Percentiles rank a stretch among this genome's conserved stretches.
phyloP scores from a whole-genome alignment of 805 yeast genomes.

The Cyberlindnera mrakii region DNA sequence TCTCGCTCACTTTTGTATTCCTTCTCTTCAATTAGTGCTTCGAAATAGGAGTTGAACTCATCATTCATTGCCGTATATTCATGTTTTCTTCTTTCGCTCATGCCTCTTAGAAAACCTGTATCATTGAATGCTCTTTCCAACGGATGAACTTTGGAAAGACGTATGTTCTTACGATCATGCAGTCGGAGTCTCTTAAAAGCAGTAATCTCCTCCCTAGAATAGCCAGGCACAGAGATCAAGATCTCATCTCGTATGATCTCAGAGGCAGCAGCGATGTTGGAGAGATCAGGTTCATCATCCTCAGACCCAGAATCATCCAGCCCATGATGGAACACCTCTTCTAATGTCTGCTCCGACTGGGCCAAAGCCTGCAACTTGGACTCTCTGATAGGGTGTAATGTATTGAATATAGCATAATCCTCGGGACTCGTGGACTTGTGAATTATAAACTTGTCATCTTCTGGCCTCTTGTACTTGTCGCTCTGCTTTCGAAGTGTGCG shows the following conservation, averaged over 20 bases:
- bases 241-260: conserved; percentile 19
- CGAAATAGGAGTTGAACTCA: conserved; percentile 11
- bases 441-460: conserved; percentile 17
- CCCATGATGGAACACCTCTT: conserved; percentile 18
- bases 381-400: conserved; percentile 19
- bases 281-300: conserved; percentile 23
- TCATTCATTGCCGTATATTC: conserved; percentile 15
- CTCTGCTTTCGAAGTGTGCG: conserved; percentile 23
- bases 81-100: conserved; percentile 9
- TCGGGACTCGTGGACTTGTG: conserved; percentile 24
- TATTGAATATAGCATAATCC: conserved; percentile 19
- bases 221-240: conserved; percentile 22
- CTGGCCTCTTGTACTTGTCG: conserved; percentile 16
- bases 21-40: conserved; percentile 5
- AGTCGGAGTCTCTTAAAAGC: conserved; percentile 19
- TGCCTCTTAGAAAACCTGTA: conserved; percentile 11
- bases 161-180: conserved; percentile 21
- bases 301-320: conserved; percentile 23
- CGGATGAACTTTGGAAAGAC: conserved; percentile 17
- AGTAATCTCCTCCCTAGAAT: conserved; percentile 21
- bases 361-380: conserved; percentile 21
- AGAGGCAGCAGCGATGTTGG: conserved; percentile 15
- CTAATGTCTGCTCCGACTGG: conserved; percentile 20
- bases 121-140: conserved; percentile 19
- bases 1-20: conserved; percentile 1